phyloP scores from a whole-genome alignment of 2,329 filamentous ascomycete genomes.

The Venturia pyrina region DNA sequence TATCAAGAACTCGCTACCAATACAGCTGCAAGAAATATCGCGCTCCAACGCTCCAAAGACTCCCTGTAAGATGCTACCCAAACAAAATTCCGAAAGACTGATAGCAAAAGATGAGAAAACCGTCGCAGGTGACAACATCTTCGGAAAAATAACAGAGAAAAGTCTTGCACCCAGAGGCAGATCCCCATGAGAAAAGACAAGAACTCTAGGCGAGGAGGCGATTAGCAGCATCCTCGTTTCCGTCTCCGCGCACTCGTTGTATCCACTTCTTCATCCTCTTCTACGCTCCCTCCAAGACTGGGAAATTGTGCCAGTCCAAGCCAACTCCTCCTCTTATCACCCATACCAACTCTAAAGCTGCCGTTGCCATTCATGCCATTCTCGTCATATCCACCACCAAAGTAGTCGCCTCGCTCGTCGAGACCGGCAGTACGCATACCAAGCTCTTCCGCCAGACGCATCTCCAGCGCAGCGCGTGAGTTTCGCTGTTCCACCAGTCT shows the following conservation, averaged over 20 bases:
- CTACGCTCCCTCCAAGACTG: background rate
- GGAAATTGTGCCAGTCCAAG: conserved; percentile 46
- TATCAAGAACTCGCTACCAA: background rate
- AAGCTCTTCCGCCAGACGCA: conserved; percentile 30
- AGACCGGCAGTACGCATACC: conserved; percentile 22
- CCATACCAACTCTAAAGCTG: conserved; percentile 49
- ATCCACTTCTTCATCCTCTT: conserved; percentile 1
- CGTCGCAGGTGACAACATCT: background rate
- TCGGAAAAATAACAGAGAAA: background rate
- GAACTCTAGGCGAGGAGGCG: background rate
- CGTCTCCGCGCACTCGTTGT: background rate
- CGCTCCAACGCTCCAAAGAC: background rate
- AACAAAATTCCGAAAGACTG: background rate
- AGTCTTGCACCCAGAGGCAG: background rate
- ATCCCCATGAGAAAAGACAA: background rate
- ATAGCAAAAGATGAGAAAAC: background rate
- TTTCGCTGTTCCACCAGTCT: conserved; percentile 69
- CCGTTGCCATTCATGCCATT: conserved; percentile 28
- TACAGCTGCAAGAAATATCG: background rate
- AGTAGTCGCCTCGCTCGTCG: conserved; percentile 35
- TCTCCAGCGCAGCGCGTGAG: conserved; percentile 42
- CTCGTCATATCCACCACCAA: conserved; percentile 3
- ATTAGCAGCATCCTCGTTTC: conserved; percentile 1
- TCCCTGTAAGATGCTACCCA: background rate
- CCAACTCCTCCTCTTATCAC: conserved; percentile 58